Conservation (phyloP, 1,284 basidiomycete species). For the Thelephora terrestris region DNA sequence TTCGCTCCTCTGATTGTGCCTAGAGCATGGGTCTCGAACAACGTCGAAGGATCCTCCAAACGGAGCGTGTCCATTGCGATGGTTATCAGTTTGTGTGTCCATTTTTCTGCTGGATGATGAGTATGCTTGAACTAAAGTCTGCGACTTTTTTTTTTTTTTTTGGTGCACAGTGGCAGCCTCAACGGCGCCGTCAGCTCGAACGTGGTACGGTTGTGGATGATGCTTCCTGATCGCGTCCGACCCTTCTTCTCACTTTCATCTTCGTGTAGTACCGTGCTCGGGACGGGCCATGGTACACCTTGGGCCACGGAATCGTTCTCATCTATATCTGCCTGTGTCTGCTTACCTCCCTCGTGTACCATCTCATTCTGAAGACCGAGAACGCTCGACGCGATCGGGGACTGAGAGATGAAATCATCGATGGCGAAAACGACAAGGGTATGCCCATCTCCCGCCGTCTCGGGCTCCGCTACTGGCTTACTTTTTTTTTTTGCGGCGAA, state of each 20-base stretch:
- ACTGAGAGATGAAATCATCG: constrained; percentile 37
- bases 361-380: constrained; percentile 25
- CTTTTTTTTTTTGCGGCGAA: not conserved
- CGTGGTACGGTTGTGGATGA: constrained; percentile 28
- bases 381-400: constrained; percentile 35
- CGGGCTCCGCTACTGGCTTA: not conserved
- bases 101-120: not conserved
- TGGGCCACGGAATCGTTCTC: constrained; percentile 42
- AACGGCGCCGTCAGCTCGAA: constrained; percentile 38
- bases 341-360: constrained; percentile 37
- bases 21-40: constrained; percentile 64
- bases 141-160: too few relatives aligned
- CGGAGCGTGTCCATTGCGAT: constrained; percentile 33
- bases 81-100: constrained; percentile 26
- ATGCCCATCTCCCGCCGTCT: not conserved
- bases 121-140: not conserved
- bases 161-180: constrained; percentile 27
- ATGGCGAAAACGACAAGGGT: constrained; percentile 17
- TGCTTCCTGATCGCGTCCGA: not conserved
- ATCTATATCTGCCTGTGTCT: constrained; percentile 36
- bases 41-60: constrained; percentile 50
- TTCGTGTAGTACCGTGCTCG: constrained; percentile 12
- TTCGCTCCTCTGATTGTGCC: constrained; percentile 3
- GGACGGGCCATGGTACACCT: constrained; percentile 33
- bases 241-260: not conserved